Percentiles rank a stretch among this genome's conserved stretches.
These are phyloP conservation scores for Colletotrichum destructivum DNA, from an alignment of 2,329 filamentous ascomycete genomes.

Conservation along the genomic window DNA sequence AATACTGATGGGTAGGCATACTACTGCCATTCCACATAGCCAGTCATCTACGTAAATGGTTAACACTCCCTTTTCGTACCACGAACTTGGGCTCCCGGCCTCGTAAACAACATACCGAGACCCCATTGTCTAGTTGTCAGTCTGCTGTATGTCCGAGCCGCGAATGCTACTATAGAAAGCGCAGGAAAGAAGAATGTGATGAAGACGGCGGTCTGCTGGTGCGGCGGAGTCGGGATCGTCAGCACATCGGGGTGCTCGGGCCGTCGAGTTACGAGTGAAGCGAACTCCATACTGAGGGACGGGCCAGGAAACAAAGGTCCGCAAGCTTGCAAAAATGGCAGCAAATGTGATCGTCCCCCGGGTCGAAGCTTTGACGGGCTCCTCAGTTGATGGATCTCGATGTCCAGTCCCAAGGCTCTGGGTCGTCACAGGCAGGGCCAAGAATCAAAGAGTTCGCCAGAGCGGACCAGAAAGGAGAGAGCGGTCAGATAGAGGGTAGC, in stretches of 20 bases:
- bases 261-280: constrained; percentile 5
- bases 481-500: constrained; percentile 20
- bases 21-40: too few species aligned
- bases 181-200: constrained; percentile 34
- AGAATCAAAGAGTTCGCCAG: constrained; percentile 12
- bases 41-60: too few species aligned
- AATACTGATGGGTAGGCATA: too few species aligned
- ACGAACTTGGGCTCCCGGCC: too few species aligned
- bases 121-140: constrained; percentile 36
- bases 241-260: too few species aligned
- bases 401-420: constrained; percentile 24
- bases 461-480: constrained; percentile 19
- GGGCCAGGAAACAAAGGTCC: not conserved
- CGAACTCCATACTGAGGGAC: constrained; percentile 25
- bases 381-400: constrained; percentile 7
- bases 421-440: constrained; percentile 25
- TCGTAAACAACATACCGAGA: constrained; percentile 13
- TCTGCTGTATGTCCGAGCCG: constrained; percentile 25
- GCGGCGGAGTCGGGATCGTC: not conserved
- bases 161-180: constrained; percentile 18
- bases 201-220: constrained; percentile 29
- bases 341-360: constrained; percentile 13
- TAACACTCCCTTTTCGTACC: too few species aligned
- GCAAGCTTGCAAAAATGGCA: not conserved
- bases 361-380: constrained; percentile 22